Conservation (phyloP, 306 rosid species). For the Oxytropis ochrocephala region DNA sequence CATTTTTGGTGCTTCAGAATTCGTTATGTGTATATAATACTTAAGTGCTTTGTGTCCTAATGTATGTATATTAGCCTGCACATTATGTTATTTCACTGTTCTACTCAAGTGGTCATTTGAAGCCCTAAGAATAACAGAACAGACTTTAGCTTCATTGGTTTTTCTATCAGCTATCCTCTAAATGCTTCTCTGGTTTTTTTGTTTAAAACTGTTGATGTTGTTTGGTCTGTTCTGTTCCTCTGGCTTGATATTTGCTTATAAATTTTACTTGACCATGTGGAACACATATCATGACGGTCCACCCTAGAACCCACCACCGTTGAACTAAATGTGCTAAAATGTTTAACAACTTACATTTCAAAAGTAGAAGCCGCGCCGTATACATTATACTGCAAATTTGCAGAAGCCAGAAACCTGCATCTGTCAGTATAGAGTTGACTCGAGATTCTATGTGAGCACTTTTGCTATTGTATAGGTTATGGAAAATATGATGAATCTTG, state of each 20-base stretch:
- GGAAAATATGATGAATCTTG: constrained; percentile 3
- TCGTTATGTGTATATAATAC: background rate
- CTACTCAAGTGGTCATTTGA: background rate
- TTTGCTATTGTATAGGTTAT: background rate
- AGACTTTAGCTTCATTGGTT: background rate
- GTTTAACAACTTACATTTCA: background rate
- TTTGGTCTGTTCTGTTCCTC: background rate
- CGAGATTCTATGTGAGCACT: background rate
- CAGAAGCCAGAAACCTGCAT: background rate
- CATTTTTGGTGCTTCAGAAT: no score
- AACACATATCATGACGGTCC: no score
- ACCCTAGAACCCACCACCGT: no score
- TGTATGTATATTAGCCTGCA: background rate
- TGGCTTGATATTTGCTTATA: constrained; percentile 17
- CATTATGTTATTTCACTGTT: background rate
- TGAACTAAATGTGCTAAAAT: background rate
- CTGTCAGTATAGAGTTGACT: background rate
- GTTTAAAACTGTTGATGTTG: background rate
- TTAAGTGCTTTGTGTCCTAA: background rate
- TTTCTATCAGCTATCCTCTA: background rate
- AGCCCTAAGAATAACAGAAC: background rate
- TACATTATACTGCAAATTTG: background rate
- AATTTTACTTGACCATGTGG: background rate
- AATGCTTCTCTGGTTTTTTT: background rate
- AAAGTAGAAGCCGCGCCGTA: background rate